phyloP scores from a whole-genome alignment of 495 filamentous ascomycete species.

The Tetracladium setigerum region DNA sequence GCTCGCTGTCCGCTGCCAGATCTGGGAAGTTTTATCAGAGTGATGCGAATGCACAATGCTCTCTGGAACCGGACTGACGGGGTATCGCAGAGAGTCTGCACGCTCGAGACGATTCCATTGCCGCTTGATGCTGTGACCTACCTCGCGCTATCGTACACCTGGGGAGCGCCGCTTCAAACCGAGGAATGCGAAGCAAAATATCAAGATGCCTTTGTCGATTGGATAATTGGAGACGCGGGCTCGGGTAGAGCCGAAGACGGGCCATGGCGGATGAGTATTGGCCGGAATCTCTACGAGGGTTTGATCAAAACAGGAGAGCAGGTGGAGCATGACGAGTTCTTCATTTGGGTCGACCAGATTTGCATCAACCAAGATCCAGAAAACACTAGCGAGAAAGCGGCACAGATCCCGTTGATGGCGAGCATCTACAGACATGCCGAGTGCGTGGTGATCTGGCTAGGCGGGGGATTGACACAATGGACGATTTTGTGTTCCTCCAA shows the following conservation, averaged over 20 bases:
- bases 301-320: too few species aligned
- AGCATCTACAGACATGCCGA: neutral
- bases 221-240: neutral
- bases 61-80: too few species aligned
- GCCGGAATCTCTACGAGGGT: neutral
- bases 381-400: neutral
- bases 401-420: conserved; percentile 4
- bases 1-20: too few species aligned
- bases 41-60: too few species aligned
- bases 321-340: neutral
- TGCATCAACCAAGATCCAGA: neutral
- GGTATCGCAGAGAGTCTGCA: too few species aligned
- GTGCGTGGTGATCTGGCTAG: neutral
- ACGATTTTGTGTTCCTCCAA: too few species aligned
- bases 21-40: too few species aligned
- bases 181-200: neutral
- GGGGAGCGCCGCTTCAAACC: neutral
- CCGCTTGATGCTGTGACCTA: too few species aligned
- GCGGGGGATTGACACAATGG: too few species aligned
- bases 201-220: neutral
- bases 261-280: neutral
- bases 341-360: neutral
- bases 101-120: too few species aligned
- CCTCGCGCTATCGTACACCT: neutral
- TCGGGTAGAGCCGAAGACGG: neutral